Evolutionary conservation across 2,329 filamentous ascomycete species (phyloP).

Genomic region (Parafenestella ontariensis): DNA sequence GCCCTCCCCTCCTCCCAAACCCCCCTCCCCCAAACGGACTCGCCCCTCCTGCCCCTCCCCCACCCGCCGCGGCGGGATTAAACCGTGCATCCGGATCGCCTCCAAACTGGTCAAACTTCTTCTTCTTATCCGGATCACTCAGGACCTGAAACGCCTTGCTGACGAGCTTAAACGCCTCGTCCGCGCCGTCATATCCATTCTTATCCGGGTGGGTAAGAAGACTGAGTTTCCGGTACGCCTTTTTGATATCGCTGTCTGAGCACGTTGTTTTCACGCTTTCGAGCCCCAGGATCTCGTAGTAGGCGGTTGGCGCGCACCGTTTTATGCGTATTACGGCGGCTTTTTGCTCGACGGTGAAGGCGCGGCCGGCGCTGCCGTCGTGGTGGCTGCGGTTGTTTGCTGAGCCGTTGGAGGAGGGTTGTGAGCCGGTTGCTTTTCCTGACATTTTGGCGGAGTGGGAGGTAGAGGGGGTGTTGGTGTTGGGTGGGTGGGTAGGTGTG

Average conservation of each 20-base stretch:
- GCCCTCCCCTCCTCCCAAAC: conserved; percentile 63
- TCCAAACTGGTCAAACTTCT: conserved; percentile 86
- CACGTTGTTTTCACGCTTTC: conserved; percentile 68
- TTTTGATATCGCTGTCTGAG: conserved; percentile 89
- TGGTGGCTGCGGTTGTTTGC: conserved; percentile 68
- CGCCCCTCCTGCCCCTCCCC: conserved; percentile 52
- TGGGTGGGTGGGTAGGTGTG: conserved; percentile 2
- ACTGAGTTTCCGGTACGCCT: conserved; percentile 94
- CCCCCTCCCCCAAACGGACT: conserved; percentile 67
- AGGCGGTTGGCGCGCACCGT: conserved; percentile 82
- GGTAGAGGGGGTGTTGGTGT: conserved; percentile 2
- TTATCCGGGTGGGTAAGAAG: conserved; percentile 98
- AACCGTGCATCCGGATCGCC: conserved; percentile 93
- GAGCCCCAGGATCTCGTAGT: conserved; percentile 91
- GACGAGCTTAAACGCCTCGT: conserved; percentile 99
- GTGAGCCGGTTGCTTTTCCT: conserved; percentile 54
- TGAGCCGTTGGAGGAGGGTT: conserved; percentile 48
- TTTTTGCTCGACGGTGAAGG: conserved; percentile 89
- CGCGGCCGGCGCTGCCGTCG: conserved; percentile 76
- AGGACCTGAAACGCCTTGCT: conserved; percentile 91
- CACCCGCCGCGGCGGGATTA: conserved; percentile 61
- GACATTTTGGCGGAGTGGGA: conserved; percentile 43
- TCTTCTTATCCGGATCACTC: conserved; percentile 90
- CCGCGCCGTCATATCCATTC: conserved; percentile 93
- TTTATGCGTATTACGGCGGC: conserved; percentile 89